These are phyloP conservation scores for Chondrus crispus DNA, from an alignment of 23 red algal genomes.

Conservation along the genomic window DNA sequence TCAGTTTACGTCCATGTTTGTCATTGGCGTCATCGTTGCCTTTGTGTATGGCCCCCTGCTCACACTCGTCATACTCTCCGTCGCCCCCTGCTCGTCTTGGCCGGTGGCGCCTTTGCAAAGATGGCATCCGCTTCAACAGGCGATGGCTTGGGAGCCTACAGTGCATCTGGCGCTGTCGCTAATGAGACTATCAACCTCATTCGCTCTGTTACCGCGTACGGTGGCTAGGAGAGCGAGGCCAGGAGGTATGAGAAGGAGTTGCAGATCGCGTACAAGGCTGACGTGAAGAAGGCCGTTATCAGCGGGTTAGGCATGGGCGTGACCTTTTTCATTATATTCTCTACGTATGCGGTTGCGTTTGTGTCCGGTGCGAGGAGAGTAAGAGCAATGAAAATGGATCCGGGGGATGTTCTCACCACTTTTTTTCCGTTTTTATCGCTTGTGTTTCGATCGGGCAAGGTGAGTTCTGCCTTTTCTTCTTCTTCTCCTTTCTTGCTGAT, in stretches of 20 bases:
- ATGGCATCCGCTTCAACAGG: conserved; percentile 54
- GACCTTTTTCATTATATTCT: conserved; percentile 91
- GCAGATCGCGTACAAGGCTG: conserved; percentile 48
- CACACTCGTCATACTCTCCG: conserved; percentile 75
- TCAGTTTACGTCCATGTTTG: conserved; percentile 71
- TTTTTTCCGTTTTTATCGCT: conserved; percentile 92
- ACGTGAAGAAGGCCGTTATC: conserved; percentile 52
- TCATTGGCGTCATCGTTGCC: conserved; percentile 76
- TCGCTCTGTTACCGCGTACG: conserved; percentile 76
- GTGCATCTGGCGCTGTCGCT: conserved; percentile 79
- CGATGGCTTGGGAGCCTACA: conserved; percentile 79
- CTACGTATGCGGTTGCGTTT: conserved; percentile 86
- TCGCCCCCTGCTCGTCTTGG: conserved; percentile 65
- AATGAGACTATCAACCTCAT: conserved; percentile 86
- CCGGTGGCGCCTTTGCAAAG: conserved; percentile 80
- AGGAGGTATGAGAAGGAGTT: conserved; percentile 69
- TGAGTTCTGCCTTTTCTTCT: background rate
- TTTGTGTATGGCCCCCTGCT: conserved; percentile 80
- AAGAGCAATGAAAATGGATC: background rate
- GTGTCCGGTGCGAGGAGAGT: conserved; percentile 80
- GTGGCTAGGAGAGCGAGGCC: conserved; percentile 59
- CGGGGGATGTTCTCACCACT: conserved; percentile 75
- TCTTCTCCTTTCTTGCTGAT: conserved; percentile 67
- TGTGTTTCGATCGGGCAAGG: conserved; percentile 90
- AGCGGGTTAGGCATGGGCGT: conserved; percentile 75